Base-by-base conservation (phyloP, 192 early-diverging fungal species). In the Entomortierella lignicola region DNA sequence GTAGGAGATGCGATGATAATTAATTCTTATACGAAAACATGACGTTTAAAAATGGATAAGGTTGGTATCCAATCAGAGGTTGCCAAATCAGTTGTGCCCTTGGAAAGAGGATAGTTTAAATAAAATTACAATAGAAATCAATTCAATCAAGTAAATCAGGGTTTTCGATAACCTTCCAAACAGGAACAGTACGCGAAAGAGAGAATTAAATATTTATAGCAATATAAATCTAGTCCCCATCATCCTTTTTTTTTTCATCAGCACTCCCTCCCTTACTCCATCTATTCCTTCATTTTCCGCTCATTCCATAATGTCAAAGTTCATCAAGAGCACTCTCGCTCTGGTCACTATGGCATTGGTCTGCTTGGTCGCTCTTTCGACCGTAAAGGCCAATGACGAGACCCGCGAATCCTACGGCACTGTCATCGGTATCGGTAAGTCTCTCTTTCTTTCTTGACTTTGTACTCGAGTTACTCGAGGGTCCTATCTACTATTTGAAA, bases 391-490 rank as follows among this genome's bases (percentile, higher is more conserved):
- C 66, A 61, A 77, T 59, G 74, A 77, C 74, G 66, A 77, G 55
- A 60, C 60, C 26, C 65, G 72, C 60, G 66, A 77, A 41, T 31
- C 60, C 53, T 77, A 64, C 55, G 74, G 74, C 66, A 69, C 74
- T 66, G 74, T 77, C 21, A 77, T 77, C 66, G 74, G 74, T 77
- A 77, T 77, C 74, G 74, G 74, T 77, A 77, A 77, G 74, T 77
- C 17, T 29, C 27, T 64, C 61, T 8, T 41, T n/a, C 55, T 34
- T 20, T 50, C 43, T 2, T 26, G 42, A 15, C 43, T 43, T 39
- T 5, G 8, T 2, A n/a, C 41, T 60, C 25, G n/a, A n/a, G n/a
- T 21, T 62, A 27, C 23, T 5, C 39, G 34, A 37, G 34, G 34
- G 10, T n/a, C n/a, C n/a, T n/a, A n/a, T n/a, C n/a, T n/a, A n/a